Percentiles rank a stretch among this genome's conserved stretches.
Conservation (phyloP, 2,329 filamentous ascomycete genomes). For the Clarireedia hainanense region DNA sequence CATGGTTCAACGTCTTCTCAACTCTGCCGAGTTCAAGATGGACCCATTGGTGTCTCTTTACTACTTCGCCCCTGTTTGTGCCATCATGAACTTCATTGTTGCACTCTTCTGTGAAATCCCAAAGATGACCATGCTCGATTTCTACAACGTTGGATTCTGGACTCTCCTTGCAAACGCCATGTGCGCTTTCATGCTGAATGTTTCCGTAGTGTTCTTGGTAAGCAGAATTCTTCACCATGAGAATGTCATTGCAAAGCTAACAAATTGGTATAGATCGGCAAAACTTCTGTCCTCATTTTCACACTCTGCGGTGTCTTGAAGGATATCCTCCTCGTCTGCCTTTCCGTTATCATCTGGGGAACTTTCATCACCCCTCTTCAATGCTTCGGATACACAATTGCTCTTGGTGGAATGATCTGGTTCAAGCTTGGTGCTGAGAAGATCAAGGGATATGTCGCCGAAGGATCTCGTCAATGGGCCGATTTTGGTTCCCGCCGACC, state of each 20-base stretch:
- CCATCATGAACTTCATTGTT: constrained; percentile 69
- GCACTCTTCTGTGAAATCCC: constrained; percentile 69
- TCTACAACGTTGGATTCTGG: constrained; percentile 65
- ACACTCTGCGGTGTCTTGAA: constrained; percentile 84
- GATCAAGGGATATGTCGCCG: constrained; percentile 68
- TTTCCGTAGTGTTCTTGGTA: constrained; percentile 81
- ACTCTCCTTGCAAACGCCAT: constrained; percentile 69
- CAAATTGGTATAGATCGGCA: constrained; percentile 60
- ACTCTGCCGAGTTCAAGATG: constrained; percentile 84
- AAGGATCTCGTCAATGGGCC: constrained; percentile 71
- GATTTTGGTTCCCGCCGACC: constrained; percentile 77
- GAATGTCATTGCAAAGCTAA: background rate
- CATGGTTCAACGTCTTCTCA: constrained; percentile 77
- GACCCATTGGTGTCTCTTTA: constrained; percentile 82
- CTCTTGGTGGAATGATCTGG: constrained; percentile 70
- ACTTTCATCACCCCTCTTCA: constrained; percentile 68
- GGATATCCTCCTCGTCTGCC: constrained; percentile 74
- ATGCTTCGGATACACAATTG: constrained; percentile 77
- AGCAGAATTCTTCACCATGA: constrained; percentile 28
- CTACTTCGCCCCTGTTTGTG: constrained; percentile 83
- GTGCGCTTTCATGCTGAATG: constrained; percentile 74
- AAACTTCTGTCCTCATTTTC: constrained; percentile 77
- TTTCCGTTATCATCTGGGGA: constrained; percentile 75
- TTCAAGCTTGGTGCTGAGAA: constrained; percentile 82
- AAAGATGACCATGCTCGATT: constrained; percentile 57